Evolutionary conservation across 768 basidiomycete species (phyloP), one percentile per base, ranked within the genome.

Genomic region (Lentinula boryana): DNA sequence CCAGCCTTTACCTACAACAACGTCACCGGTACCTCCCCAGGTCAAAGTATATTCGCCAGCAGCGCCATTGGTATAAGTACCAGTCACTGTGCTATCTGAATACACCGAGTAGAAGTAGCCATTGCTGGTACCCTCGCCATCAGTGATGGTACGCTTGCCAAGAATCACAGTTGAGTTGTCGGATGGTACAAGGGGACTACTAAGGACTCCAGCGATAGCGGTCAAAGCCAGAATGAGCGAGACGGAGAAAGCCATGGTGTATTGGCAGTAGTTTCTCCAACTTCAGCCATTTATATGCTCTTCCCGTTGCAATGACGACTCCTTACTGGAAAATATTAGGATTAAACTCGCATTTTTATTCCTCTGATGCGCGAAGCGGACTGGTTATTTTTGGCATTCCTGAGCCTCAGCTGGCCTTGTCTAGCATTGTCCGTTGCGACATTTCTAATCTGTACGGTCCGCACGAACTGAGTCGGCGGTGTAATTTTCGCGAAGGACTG

Each of bases 101-200:
- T 71, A 76, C 66, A 69, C 69, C 21, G 73, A 74, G 63, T 77
- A 78, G 66, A 69, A 78, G 69, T 67, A 76, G 15, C 74, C 54
- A 55, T 41, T 55, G 23, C 51, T 53, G 10, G 51, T 53, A 9
- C 51, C 51, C n/a, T 53, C 51, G 15, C 51, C 51, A 53, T 53
- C 51, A 10, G 33, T 33, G 5, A 53, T 31, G 31, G 51, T 33
- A 13, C 51, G 51, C 16, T 55, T 55, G n/a, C 44, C 56, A 41
- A 58, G 21, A 16, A 12, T 18, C 13, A 68, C 65, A 31, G 65
- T 68, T 2, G 65, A 63, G 36, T 68, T 68, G 49, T 55, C 36
- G 13, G 41, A 55, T 2, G 12, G 10, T 10, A 33, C 32, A 16
- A 59, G 63, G 32, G 67, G 65, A 27, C 63, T 48, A 27, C 68